These are phyloP conservation scores for Manihot esculenta DNA, from an alignment of 441 rosid species.

Conservation along the genomic window DNA sequence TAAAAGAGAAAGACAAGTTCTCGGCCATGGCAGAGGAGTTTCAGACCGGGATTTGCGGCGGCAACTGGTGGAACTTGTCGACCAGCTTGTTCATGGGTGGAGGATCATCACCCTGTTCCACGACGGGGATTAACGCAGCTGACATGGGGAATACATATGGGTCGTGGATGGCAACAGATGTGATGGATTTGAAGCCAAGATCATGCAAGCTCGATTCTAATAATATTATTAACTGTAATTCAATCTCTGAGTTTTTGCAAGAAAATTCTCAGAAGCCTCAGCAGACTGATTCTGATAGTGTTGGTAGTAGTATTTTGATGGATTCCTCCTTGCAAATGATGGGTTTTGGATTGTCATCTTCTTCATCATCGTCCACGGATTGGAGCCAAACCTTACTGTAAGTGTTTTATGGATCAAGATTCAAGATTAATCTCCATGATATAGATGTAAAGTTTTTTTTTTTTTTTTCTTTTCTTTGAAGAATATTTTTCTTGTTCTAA, in stretches of 20 bases:
- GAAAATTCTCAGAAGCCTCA: conserved; percentile 34
- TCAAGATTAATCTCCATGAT: not conserved
- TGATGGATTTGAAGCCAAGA: conserved; percentile 34
- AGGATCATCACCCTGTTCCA: conserved; percentile 51
- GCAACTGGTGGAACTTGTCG: conserved; percentile 65
- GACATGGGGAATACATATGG: conserved; percentile 36
- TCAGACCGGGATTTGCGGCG: conserved; percentile 56
- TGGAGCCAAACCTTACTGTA: conserved; percentile 71
- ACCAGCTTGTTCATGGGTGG: conserved; percentile 39
- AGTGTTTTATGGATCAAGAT: conserved; percentile 20
- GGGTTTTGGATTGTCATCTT: conserved; percentile 57
- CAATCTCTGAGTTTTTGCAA: conserved; percentile 29
- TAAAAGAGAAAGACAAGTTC: not conserved
- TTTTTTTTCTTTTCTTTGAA: not conserved
- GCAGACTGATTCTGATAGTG: conserved; percentile 51
- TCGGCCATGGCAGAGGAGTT: conserved; percentile 79
- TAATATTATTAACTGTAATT: conserved; percentile 15
- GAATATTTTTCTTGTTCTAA: no score
- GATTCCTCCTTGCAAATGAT: conserved; percentile 63
- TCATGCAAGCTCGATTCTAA: conserved; percentile 25
- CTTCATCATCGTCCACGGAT: conserved; percentile 47
- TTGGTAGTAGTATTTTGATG: conserved; percentile 48
- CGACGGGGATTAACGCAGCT: conserved; percentile 17
- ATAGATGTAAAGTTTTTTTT: not conserved
- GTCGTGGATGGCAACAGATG: conserved; percentile 18